Evolutionary conservation across 345 rosid species (phyloP).

Genomic region (Kernera saxatilis): DNA sequence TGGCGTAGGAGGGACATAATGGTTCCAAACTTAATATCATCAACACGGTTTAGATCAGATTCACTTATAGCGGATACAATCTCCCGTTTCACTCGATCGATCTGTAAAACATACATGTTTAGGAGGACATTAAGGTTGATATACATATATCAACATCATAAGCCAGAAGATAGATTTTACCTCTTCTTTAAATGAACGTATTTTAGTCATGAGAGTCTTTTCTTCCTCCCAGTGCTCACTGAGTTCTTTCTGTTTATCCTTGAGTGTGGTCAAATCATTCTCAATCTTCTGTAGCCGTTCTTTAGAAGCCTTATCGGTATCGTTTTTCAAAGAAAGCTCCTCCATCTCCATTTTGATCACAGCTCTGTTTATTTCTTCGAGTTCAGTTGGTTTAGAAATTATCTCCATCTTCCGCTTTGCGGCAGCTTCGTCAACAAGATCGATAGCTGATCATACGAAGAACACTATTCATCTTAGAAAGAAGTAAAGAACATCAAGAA

Average conservation of each 20-base stretch:
- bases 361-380: constrained; percentile 81
- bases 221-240: constrained; percentile 66
- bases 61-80: constrained; percentile 95
- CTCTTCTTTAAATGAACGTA: constrained; percentile 84
- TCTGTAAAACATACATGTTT: constrained; percentile 34
- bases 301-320: constrained; percentile 73
- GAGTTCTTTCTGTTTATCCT: constrained; percentile 62
- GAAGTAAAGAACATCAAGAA: background rate
- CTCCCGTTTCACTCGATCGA: constrained; percentile 78
- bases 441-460: constrained; percentile 67
- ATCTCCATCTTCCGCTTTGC: constrained; percentile 96
- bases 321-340: constrained; percentile 72
- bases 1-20: constrained; percentile 74
- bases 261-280: constrained; percentile 49
- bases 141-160: background rate
- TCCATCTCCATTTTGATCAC: constrained; percentile 86
- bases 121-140: background rate
- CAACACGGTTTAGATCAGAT: constrained; percentile 70
- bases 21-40: constrained; percentile 83
- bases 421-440: constrained; percentile 92
- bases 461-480: background rate
- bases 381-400: constrained; percentile 83
- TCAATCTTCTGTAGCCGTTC: constrained; percentile 74
- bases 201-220: constrained; percentile 61
- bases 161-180: constrained; percentile 27